Base-by-base conservation (phyloP, 2,329 filamentous ascomycete genomes). In the Cytospora piceae region DNA sequence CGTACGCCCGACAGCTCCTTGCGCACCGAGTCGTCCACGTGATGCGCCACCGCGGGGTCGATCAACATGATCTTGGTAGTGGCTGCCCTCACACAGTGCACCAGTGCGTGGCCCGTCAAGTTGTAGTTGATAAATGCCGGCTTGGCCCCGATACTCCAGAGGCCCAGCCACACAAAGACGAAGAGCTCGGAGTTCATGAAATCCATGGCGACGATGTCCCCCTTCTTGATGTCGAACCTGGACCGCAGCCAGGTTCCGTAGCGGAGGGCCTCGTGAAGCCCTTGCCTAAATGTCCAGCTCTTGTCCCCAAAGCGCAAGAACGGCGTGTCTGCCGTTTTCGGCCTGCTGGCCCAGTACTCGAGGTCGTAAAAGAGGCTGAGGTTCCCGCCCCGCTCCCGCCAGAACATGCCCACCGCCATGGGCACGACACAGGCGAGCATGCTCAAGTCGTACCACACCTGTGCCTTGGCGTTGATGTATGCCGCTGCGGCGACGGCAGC, bases 51-150 rank as follows among this genome's bases (percentile, higher is more conserved):
- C 20, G 81, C 77, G 0, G 83, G 81, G 70, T 95, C 93, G 12
- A 94, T 83, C 24, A 97, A 74, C 64, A 94, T 79, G 2, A 96
- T 73, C 12, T 83, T 84, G 0, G 91, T 82, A 0, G 84, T 87
- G 2, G 91, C 90, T 1, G 87, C 86, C 69, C 83, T 85, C 54
- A 96, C 81, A 70, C 91, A 94, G 76, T 97, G 93, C 3, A 85
- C 76, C 68, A 97, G 80, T 0, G 92, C 83, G 32, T 89, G 86
- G 15, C 88, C 89, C 0, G 85, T 83, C 58, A 96, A 79, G 74
- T 95, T 95, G 77, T 94, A 94, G 77, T 97, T 97, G 78, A 96
- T 90, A 71, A 95, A 92, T 0, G 93, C 93, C 0, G 93, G 92
- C 64, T 88, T 88, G 0, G 91, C 93, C 14, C 93, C 93, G 66